Evolutionary conservation across 108 stramenopile species (phyloP).

Genomic region (Skeletonema menzelii): DNA sequence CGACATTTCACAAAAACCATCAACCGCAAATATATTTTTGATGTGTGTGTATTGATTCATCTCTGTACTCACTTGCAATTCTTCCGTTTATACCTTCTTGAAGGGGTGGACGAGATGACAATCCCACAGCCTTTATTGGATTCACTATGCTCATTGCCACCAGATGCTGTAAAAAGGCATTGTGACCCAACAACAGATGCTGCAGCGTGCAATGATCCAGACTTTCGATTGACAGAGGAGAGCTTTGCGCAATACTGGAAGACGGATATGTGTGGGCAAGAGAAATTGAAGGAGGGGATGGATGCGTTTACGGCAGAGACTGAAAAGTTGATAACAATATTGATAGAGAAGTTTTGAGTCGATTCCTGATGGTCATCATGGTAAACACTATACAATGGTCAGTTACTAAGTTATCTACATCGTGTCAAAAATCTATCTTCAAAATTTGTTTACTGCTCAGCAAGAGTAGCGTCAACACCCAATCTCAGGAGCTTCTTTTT

Average conservation of each 20-base stretch:
- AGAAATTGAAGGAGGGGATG: constrained; percentile 95
- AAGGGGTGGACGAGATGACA: constrained; percentile 87
- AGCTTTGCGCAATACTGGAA: constrained; percentile 76
- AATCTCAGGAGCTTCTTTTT: constrained; percentile 30
- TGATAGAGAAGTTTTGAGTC: constrained; percentile 59
- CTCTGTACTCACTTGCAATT: neutral
- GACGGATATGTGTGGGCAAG: constrained; percentile 89
- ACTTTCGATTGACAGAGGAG: constrained; percentile 51
- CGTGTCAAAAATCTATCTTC: neutral
- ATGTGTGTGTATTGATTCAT: neutral
- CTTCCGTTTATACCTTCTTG: neutral
- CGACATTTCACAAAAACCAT: neutral
- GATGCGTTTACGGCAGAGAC: constrained; percentile 84
- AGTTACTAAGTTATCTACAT: neutral
- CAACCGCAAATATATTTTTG: neutral
- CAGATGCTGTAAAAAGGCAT: constrained; percentile 29
- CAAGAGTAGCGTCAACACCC: constrained; percentile 33
- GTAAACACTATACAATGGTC: neutral
- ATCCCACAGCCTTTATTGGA: constrained; percentile 80
- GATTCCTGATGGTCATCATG: neutral
- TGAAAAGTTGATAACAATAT: constrained; percentile 81
- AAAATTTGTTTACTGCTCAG: neutral
- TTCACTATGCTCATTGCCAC: constrained; percentile 40
- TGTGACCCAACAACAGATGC: constrained; percentile 47
- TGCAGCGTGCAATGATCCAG: constrained; percentile 62